Percentiles rank a stretch among this genome's conserved stretches.
These are phyloP conservation scores for Myxozyma neotropica DNA, from an alignment of 805 yeast genomes.

Conservation along the genomic window DNA sequence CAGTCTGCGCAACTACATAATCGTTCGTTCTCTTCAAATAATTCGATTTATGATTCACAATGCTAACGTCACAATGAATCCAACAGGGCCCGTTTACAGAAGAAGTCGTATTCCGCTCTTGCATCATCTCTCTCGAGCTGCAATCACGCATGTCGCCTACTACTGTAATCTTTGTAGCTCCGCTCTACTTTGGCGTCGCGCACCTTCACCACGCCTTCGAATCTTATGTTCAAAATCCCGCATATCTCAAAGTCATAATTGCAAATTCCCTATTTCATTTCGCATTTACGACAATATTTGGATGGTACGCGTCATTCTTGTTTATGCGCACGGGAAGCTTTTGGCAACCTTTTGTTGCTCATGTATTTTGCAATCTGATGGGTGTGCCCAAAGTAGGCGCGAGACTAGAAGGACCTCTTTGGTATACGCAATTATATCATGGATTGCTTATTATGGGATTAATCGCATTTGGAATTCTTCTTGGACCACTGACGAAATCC, in stretches of 20 bases:
- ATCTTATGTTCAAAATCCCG: constrained; percentile 39
- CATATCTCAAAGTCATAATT: constrained; percentile 43
- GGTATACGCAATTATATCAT: constrained; percentile 42
- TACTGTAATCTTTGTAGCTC: constrained; percentile 49
- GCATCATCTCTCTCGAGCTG: constrained; percentile 44
- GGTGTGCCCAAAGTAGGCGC: constrained; percentile 58
- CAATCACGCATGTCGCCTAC: constrained; percentile 27
- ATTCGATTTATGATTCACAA: not conserved
- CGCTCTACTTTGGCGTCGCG: constrained; percentile 72
- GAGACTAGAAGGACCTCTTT: constrained; percentile 22
- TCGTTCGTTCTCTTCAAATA: constrained; percentile 16
- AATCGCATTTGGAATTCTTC: constrained; percentile 43
- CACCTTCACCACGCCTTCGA: constrained; percentile 76
- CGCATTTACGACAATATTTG: constrained; percentile 69
- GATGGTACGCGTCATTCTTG: constrained; percentile 61
- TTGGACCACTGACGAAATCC: constrained; percentile 39
- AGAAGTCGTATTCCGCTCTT: constrained; percentile 68
- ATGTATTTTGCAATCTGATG: constrained; percentile 66
- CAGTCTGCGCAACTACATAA: constrained; percentile 25
- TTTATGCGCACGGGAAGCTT: constrained; percentile 56
- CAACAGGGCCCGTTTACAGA: constrained; percentile 71
- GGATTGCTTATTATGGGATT: constrained; percentile 53
- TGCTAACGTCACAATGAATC: too few species aligned
- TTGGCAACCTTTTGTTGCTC: constrained; percentile 62
- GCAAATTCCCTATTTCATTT: constrained; percentile 55